phyloP scores from a whole-genome alignment of 1,284 basidiomycete genomes.

The Agroathelia rolfsii region DNA sequence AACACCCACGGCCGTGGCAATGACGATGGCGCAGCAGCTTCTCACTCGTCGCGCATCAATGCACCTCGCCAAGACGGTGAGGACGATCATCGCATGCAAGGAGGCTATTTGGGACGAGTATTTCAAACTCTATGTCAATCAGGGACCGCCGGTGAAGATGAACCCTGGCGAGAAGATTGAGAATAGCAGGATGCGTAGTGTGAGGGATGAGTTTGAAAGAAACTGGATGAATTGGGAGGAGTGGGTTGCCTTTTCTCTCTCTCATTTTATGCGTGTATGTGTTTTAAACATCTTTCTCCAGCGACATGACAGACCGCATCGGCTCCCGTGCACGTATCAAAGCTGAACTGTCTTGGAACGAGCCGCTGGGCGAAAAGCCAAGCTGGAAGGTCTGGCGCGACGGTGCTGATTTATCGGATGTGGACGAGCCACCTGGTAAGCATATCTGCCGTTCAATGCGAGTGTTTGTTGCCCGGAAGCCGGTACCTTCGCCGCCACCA shows the following conservation, averaged over 20 bases:
- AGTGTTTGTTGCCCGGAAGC: slow-evolving; percentile 32
- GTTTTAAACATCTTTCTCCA: slow-evolving; percentile 18
- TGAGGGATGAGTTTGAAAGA: slow-evolving; percentile 51
- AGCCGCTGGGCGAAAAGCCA: slow-evolving; percentile 37
- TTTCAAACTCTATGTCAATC: slow-evolving; percentile 33
- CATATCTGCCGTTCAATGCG: slow-evolving; percentile 36
- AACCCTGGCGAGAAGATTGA: no score
- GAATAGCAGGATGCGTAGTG: no score
- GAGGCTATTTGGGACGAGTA: slow-evolving; percentile 62
- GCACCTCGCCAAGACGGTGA: slow-evolving; percentile 51
- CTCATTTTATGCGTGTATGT: slow-evolving; percentile 4
- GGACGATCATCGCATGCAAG: slow-evolving; percentile 49
- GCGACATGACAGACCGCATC: slow-evolving; percentile 69
- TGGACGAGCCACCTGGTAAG: slow-evolving; percentile 12
- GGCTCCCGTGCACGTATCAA: slow-evolving; percentile 41
- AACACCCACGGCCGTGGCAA: slow-evolving; percentile 4
- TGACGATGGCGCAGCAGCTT: no score
- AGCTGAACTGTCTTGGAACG: slow-evolving; percentile 40
- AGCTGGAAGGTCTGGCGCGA: slow-evolving; percentile 47
- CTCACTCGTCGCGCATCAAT: no score
- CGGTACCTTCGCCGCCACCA: no score
- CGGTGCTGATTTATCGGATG: slow-evolving; percentile 15
- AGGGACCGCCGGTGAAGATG: no score
- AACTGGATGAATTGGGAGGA: slow-evolving; percentile 62
- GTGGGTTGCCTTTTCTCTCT: slow-evolving; percentile 36